Evolutionary conservation across 2,329 filamentous ascomycete genomes (phyloP), one percentile per base, ranked within the genome.

Genomic region (Fusarium temperatum): DNA sequence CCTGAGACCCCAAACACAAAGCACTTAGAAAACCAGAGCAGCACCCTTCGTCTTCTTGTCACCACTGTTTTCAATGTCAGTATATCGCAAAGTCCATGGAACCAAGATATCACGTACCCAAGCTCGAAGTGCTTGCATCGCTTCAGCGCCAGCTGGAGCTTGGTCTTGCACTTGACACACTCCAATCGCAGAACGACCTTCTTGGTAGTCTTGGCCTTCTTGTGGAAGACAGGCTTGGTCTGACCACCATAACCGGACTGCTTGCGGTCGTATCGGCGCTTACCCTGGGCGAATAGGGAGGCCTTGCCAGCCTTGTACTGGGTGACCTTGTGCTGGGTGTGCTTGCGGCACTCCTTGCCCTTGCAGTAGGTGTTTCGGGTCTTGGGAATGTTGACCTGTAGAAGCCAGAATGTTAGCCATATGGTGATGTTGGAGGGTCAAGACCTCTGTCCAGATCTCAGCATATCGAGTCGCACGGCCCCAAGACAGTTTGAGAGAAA

Each of bases 1-100:
- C 72, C 72, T 74, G 53, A 74, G 72, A 74, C 80, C 80, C 81
- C 78, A 82, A 81, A 79, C 80, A 79, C 83, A 87, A 87, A 82
- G 84, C 87, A 90, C 88, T 92, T 98, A 99, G 92, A 99, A 99
- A 83, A 99, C 96, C 84, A 99, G 92, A 87, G 96, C 96, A 83
- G 96, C 96, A 93, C 96, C 96, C 95, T 99, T 99, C 83, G 96
- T 99, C 94, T 99, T 99, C 95, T 99, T 99, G 93, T 99, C 96
- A 92, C 96, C 96, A 92, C 96, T 97, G 81, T 82, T 79, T 65
- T 75, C 72, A 68, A 66, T 56, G 82, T 89, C 84, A 89, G 86
- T 76, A 82, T 78, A 26, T n/a, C 15, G 12, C 36, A 35, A 9
- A 8, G 8, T 24, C 11, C 11, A 5, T 13, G 47, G 48, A 72